phyloP scores from a whole-genome alignment of 2,329 filamentous ascomycete genomes.

The Gyromitra esculenta region DNA sequence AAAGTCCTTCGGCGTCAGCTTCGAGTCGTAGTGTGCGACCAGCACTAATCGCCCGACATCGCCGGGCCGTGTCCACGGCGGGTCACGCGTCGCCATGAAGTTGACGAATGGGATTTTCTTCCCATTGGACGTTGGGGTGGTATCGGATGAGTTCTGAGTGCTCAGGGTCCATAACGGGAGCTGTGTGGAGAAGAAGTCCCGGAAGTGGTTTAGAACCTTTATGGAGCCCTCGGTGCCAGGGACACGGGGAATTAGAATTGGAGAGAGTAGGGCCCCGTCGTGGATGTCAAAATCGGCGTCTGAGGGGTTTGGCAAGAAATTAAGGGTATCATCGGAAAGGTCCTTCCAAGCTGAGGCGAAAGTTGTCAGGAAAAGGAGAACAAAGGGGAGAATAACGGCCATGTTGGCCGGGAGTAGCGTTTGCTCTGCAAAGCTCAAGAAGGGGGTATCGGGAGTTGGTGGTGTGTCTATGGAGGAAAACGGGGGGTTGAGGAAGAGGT shows the following conservation, averaged over 20 bases:
- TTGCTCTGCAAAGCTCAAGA: not conserved
- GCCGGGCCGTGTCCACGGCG: conserved; percentile 78
- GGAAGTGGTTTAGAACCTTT: conserved; percentile 81
- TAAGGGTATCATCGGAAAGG: conserved; percentile 79
- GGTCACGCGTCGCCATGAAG: conserved; percentile 85
- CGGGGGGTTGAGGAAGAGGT: not conserved
- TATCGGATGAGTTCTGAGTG: conserved; percentile 89
- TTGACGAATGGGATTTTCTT: conserved; percentile 83
- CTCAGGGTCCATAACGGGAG: conserved; percentile 82
- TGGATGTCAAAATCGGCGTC: conserved; percentile 78
- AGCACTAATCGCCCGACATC: conserved; percentile 84
- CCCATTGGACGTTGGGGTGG: conserved; percentile 78
- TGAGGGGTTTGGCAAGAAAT: conserved; percentile 75
- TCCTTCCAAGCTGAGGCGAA: conserved; percentile 65
- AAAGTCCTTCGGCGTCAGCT: conserved; percentile 81
- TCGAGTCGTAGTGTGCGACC: conserved; percentile 93
- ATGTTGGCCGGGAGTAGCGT: conserved; percentile 17
- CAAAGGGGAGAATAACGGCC: conserved; percentile 31
- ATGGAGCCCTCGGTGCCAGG: conserved; percentile 81
- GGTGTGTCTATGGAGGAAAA: not conserved
- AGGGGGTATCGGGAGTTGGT: not conserved
- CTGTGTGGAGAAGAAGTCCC: conserved; percentile 77
- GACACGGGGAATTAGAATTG: conserved; percentile 87
- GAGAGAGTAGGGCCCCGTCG: conserved; percentile 78
- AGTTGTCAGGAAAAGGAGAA: conserved; percentile 58